Base-by-base conservation (phyloP, 2,329 filamentous ascomycete species). In the Diaporthe amygdali region DNA sequence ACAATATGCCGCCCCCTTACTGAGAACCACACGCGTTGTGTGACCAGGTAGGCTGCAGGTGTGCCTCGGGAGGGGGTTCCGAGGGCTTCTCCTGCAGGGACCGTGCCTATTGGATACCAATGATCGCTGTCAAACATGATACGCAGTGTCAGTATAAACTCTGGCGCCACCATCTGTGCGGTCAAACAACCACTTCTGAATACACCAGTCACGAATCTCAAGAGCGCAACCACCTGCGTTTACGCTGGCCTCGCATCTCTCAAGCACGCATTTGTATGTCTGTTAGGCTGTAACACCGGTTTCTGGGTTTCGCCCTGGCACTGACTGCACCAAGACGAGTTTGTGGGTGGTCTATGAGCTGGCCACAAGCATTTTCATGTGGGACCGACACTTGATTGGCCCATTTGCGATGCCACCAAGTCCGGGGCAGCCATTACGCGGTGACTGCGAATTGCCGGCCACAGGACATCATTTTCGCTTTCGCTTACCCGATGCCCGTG, bases 71-170 rank as follows among this genome's bases (percentile, higher is more conserved):
- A 64, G 20, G 59, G 49, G 47, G 59, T 64, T 64, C 59, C 59
- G 59, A 64, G 44, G 44, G 59, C 30, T 47, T 49, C 59, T 64
- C 44, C 44, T 64, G 44, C 59, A 64, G 59, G 59, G 59, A 47
- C 59, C 59, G 59, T 64, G 59, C 59, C 59, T 64, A 64, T 64
- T 64, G 59, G 59, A 49, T 64, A 64, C 59, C 59, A 64, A 47
- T 39, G 37, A 39, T 64, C 59, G 44, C 59, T 64, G 59, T 64
- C 59, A 49, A 44, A 64, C 32, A 49, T 64, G 44, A 64, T 49
- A 64, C 59, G 59, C 59, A 49, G 41, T 64, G 59, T 64, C 59
- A 64, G 59, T 64, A 37, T 64, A 64, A 64, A 64, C 59, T 64
- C 59, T 49, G 59, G 44, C 59, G 44, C 44, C 59, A 64, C 30